Conservation (phyloP, 2,329 filamentous ascomycete genomes). For the Trichocomaceae sp. region DNA sequence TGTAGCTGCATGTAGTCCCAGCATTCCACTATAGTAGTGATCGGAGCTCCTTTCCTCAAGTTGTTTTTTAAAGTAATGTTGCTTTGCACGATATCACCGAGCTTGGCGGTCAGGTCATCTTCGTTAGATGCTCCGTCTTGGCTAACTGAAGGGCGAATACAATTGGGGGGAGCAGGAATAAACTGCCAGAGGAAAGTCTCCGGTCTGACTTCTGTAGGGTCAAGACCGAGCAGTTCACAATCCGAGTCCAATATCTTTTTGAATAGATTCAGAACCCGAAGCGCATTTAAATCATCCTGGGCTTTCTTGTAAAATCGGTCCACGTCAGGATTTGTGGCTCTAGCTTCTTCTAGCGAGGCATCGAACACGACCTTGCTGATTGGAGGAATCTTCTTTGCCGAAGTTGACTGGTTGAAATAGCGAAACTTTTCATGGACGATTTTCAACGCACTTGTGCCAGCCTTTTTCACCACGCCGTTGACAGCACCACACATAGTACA, state of each 20-base stretch:
- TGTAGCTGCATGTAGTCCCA: constrained; percentile 97
- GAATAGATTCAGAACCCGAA: constrained; percentile 84
- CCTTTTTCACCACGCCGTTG: constrained; percentile 89
- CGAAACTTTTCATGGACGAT: constrained; percentile 90
- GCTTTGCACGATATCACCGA: constrained; percentile 93
- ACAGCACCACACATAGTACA: constrained; percentile 75
- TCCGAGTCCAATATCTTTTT: constrained; percentile 77
- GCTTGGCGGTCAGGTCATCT: constrained; percentile 91
- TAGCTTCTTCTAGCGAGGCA: constrained; percentile 73
- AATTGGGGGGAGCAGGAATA: constrained; percentile 86
- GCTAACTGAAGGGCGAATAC: constrained; percentile 85
- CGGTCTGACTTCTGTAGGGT: constrained; percentile 77
- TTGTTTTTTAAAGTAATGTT: constrained; percentile 81
- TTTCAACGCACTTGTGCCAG: constrained; percentile 74
- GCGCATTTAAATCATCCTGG: constrained; percentile 86
- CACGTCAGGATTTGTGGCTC: constrained; percentile 69
- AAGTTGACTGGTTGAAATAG: constrained; percentile 79
- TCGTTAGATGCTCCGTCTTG: constrained; percentile 92
- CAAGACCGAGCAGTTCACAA: constrained; percentile 83
- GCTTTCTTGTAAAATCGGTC: constrained; percentile 89
- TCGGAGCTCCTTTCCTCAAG: constrained; percentile 71
- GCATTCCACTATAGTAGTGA: constrained; percentile 91
- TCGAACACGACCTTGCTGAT: constrained; percentile 79
- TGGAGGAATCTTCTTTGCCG: constrained; percentile 75
- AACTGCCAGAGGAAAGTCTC: constrained; percentile 99